Base-by-base conservation (phyloP, 2,329 filamentous ascomycete species). In the Stachybotrys chartarum region DNA sequence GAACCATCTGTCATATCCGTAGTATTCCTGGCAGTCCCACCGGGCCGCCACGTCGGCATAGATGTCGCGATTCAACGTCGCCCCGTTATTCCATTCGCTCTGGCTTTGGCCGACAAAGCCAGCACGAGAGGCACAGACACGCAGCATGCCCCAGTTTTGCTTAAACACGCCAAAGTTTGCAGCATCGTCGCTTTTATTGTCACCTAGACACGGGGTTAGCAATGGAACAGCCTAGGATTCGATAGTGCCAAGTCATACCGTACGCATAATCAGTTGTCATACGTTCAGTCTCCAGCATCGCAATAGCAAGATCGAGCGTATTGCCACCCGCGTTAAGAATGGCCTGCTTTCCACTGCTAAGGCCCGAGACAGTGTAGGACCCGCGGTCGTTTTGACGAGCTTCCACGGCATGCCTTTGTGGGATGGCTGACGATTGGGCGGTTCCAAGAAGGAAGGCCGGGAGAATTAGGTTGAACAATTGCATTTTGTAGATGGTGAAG, bases 141-240 rank as follows among this genome's bases (percentile, higher is more conserved):
- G 57, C 46, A 67, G 57, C 56, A 68, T 67, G 53, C 57, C 60
- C 64, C 64, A 67, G 51, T 68, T 68, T 54, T 68, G 66, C 61
- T 68, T 67, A 62, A 68, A 66, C 42, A 68, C 57, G 24, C 66
- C 66, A 51, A 67, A 68, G 56, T 68, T 68, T 51, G 66, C 61
- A 6, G 60, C 55, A 17, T 67, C 66, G 16, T 63, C 60, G 10
- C 50, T 55, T 50, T 68, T 68, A 46, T 65, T 65, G 44, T 68
- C 65, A 12, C 66, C 65, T 63, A n/a, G n/a, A n/a, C n/a, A n/a
- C n/a, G n/a, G 8, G n/a, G 39, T 16, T 44, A 44, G n/a, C n/a
- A n/a, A n/a, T n/a, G n/a, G 16, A 8, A 44, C 39, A 10, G 16
- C 8, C 39, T 44, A 10, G 16, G 39, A 44, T 8, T 14, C 8